Percentiles rank a stretch among this genome's conserved stretches.
Conservation (phyloP, 352 stramenopile genomes). For the Globisporangium yorkense region DNA sequence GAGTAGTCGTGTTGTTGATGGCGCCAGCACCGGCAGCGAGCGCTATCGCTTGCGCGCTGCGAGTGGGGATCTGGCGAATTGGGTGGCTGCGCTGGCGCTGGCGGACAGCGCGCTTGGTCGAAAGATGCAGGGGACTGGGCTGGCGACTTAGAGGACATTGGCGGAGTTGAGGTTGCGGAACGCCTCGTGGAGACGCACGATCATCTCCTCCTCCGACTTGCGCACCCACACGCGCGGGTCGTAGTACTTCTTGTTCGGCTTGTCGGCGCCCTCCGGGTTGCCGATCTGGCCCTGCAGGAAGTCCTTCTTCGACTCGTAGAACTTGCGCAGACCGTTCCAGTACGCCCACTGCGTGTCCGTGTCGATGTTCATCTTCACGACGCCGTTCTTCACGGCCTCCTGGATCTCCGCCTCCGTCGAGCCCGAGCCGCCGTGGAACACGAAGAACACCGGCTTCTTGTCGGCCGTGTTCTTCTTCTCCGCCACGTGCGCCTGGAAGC, state of each 20-base stretch:
- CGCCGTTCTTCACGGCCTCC: slow-evolving; percentile 93
- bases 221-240: slow-evolving; percentile 96
- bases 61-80: neutral
- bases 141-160: slow-evolving; percentile 47
- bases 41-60: neutral
- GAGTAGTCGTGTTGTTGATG: slow-evolving; percentile 4
- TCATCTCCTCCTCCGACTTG: slow-evolving; percentile 96
- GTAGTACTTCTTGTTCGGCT: slow-evolving; percentile 99
- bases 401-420: slow-evolving; percentile 96
- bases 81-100: too few relatives aligned
- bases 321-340: slow-evolving; percentile 97
- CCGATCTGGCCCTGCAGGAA: slow-evolving; percentile 98
- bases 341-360: slow-evolving; percentile 99
- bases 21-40: neutral
- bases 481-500: slow-evolving; percentile 90
- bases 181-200: slow-evolving; percentile 84
- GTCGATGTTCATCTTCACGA: slow-evolving; percentile 99
- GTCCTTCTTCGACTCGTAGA: slow-evolving; percentile 96
- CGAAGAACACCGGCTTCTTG: slow-evolving; percentile 97
- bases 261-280: slow-evolving; percentile 95
- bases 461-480: slow-evolving; percentile 62
- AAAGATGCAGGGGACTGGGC: neutral
- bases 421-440: slow-evolving; percentile 98
- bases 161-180: slow-evolving; percentile 90
- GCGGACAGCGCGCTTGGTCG: too few relatives aligned